These are phyloP conservation scores for Periglandula ipomoeae DNA, from an alignment of 2,329 filamentous ascomycete species.

Conservation along the genomic window DNA sequence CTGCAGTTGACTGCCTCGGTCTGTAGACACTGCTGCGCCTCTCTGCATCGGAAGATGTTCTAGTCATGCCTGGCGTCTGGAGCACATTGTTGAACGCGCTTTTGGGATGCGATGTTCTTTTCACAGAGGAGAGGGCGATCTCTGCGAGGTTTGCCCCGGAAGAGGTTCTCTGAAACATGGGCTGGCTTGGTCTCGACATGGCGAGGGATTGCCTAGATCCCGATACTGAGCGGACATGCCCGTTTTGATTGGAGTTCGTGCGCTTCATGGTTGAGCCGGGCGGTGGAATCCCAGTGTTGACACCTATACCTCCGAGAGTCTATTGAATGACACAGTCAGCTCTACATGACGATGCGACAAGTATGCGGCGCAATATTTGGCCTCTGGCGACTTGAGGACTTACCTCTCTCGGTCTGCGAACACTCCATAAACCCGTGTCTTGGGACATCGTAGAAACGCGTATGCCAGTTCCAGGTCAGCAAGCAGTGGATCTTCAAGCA, in stretches of 20 bases:
- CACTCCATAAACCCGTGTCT: constrained; percentile 81
- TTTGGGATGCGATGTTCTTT: constrained; percentile 75
- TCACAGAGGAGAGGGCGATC: constrained; percentile 71
- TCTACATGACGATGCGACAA: constrained; percentile 11
- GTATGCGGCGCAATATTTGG: background rate
- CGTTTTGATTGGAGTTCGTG: constrained; percentile 62
- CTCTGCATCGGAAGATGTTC: constrained; percentile 44
- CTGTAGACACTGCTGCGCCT: constrained; percentile 78
- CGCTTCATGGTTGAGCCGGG: constrained; percentile 92
- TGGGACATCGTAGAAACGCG: constrained; percentile 58
- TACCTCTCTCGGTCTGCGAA: constrained; percentile 86
- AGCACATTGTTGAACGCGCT: constrained; percentile 22
- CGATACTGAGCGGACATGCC: constrained; percentile 75
- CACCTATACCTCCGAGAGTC: constrained; percentile 80
- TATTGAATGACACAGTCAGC: constrained; percentile 24
- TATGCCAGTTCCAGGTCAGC: background rate
- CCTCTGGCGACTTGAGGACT: constrained; percentile 18
- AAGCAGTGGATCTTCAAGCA: too few relatives aligned
- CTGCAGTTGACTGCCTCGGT: constrained; percentile 56
- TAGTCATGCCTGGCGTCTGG: constrained; percentile 44
- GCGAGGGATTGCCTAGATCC: constrained; percentile 80
- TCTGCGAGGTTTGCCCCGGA: constrained; percentile 75
- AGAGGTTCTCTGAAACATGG: constrained; percentile 76
- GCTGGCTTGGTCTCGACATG: constrained; percentile 73
- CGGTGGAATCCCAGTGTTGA: constrained; percentile 79